Evolutionary conservation across 495 filamentous ascomycete species (phyloP).

Genomic region (Hypoxylon cercidicola): DNA sequence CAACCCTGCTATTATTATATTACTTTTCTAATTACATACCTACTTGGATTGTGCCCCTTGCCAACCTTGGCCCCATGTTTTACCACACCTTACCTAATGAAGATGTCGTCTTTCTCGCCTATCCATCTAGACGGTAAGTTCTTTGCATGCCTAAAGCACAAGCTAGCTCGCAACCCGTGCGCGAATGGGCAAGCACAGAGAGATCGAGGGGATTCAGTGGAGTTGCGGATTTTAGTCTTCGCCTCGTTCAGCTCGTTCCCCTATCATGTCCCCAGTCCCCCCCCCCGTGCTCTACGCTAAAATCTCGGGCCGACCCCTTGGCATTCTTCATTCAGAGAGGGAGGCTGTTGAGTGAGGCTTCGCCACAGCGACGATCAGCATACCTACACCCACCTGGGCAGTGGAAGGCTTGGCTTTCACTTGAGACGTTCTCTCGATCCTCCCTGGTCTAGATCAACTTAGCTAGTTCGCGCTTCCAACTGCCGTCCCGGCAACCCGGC

Average conservation of each 20-base stretch:
- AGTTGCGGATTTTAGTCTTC: neutral
- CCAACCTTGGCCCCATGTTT: slow-evolving; percentile 10
- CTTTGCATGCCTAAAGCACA: slow-evolving; percentile 1
- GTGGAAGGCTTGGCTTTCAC: neutral
- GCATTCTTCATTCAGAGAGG: slow-evolving; percentile 17
- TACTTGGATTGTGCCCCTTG: slow-evolving; percentile 8
- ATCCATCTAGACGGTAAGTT: neutral
- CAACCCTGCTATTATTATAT: slow-evolving; percentile 38
- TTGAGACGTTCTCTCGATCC: slow-evolving; percentile 1
- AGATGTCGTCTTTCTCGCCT: slow-evolving; percentile 3
- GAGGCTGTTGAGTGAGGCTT: neutral
- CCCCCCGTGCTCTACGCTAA: neutral
- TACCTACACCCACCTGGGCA: too few species aligned
- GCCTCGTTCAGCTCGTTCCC: too few species aligned
- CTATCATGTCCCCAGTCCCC: too few species aligned
- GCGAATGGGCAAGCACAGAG: neutral
- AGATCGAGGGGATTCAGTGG: slow-evolving; percentile 12
- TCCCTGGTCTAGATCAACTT: slow-evolving; percentile 2
- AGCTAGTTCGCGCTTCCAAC: neutral
- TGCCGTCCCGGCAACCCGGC: slow-evolving; percentile 16
- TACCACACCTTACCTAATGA: slow-evolving; percentile 36
- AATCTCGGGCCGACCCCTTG: slow-evolving; percentile 29
- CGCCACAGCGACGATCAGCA: slow-evolving; percentile 5
- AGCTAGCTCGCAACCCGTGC: slow-evolving; percentile 19
- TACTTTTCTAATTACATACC: slow-evolving; percentile 27